These are phyloP conservation scores for Malus sylvestris DNA, from an alignment of 306 rosid species.

Conservation along the genomic window DNA sequence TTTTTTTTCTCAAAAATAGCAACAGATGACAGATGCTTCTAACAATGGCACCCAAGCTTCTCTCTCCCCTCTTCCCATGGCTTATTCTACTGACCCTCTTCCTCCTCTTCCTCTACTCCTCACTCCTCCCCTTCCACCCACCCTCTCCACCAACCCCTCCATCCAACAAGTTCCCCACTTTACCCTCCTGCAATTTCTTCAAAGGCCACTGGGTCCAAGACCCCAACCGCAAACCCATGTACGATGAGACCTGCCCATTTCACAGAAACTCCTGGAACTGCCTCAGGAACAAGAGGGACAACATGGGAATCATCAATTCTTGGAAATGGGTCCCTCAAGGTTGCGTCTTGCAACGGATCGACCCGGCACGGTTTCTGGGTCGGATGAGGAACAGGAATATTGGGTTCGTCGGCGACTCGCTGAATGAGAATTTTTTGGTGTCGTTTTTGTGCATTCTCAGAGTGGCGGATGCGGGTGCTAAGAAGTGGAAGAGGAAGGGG, in stretches of 20 bases:
- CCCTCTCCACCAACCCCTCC: slow-evolving; percentile 15
- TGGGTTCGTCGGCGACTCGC: slow-evolving; percentile 80
- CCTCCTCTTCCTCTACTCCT: slow-evolving; percentile 40
- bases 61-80: slow-evolving; percentile 49
- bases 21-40: background rate
- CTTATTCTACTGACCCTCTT: slow-evolving; percentile 47
- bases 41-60: slow-evolving; percentile 52
- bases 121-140: slow-evolving; percentile 30
- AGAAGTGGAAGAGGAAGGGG: slow-evolving; percentile 81
- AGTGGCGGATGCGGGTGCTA: slow-evolving; percentile 61
- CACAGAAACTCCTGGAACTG: slow-evolving; percentile 95
- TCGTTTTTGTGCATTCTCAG: slow-evolving; percentile 69
- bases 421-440: slow-evolving; percentile 76
- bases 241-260: slow-evolving; percentile 74
- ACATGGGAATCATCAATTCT: slow-evolving; percentile 57
- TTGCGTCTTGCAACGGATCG: slow-evolving; percentile 56
- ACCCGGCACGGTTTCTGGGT: slow-evolving; percentile 52
- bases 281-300: slow-evolving; percentile 62
- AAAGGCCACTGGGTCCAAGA: slow-evolving; percentile 57
- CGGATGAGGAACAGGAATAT: slow-evolving; percentile 61
- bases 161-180: slow-evolving; percentile 4
- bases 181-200: slow-evolving; percentile 48
- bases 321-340: slow-evolving; percentile 71
- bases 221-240: slow-evolving; percentile 50
- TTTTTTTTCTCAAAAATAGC: background rate